A percentile compares a stretch with the other conserved stretches of the same genome.
Evolutionary conservation across 129 eudicot genomes (phyloP).

Genomic region (Dittrichia graveolens): DNA sequence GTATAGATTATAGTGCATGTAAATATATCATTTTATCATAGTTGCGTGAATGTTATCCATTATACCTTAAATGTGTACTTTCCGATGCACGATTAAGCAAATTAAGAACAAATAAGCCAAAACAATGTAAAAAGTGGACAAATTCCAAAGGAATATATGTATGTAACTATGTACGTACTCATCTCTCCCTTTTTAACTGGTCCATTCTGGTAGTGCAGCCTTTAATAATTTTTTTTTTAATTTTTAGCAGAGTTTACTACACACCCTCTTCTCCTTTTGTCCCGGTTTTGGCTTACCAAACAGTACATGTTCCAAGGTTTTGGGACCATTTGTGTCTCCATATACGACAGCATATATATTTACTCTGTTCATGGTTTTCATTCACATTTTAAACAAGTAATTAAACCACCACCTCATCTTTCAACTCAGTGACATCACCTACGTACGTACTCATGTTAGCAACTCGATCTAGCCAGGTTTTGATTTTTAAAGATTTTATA

Average conservation of each 20-base stretch:
- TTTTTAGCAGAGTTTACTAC: constrained; percentile 8
- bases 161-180: background rate
- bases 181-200: constrained; percentile 17
- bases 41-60: background rate
- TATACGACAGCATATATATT: constrained; percentile 6
- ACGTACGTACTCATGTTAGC: background rate
- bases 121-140: background rate
- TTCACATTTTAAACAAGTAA: background rate
- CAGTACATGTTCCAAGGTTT: constrained; percentile 15
- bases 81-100: background rate
- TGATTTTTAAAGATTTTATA: too few relatives aligned
- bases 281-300: constrained; percentile 26
- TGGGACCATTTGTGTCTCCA: constrained; percentile 32
- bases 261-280: constrained; percentile 31
- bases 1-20: too few relatives aligned
- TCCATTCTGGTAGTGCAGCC: constrained; percentile 18
- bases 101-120: constrained; percentile 4
- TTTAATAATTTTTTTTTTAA: constrained; percentile 11
- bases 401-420: background rate
- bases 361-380: background rate
- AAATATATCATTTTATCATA: too few relatives aligned
- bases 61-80: too few relatives aligned
- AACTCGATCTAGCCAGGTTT: background rate
- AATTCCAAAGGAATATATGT: background rate
- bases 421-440: background rate